Conservation (phyloP, 805 yeast genomes). For the Barnettozyma sucrosica region DNA sequence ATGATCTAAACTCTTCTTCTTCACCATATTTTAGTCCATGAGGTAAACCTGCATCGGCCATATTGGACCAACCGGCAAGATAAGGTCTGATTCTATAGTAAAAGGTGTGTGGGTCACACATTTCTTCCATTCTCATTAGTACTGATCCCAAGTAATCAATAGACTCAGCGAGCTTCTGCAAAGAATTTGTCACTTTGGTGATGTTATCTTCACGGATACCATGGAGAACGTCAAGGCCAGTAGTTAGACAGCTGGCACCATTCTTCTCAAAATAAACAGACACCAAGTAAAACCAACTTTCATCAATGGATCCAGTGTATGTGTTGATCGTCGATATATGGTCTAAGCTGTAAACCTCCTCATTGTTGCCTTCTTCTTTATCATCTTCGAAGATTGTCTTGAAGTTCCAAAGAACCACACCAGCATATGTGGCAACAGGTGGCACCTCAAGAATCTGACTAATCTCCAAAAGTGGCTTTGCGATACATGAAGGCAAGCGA, state of each 20-base stretch:
- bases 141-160: constrained; percentile 71
- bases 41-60: constrained; percentile 79
- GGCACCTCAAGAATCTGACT: constrained; percentile 65
- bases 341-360: constrained; percentile 43
- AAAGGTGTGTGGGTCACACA: constrained; percentile 92
- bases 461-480: constrained; percentile 62
- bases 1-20: constrained; percentile 47
- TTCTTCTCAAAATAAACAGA: constrained; percentile 79
- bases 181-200: constrained; percentile 34
- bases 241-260: constrained; percentile 65
- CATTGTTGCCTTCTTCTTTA: constrained; percentile 8
- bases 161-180: constrained; percentile 66
- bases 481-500: constrained; percentile 58
- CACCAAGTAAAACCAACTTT: constrained; percentile 88
- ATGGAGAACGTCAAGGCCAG: constrained; percentile 63
- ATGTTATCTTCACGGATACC: constrained; percentile 45
- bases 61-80: constrained; percentile 91
- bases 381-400: constrained; percentile 46
- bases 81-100: constrained; percentile 83
- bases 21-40: constrained; percentile 76
- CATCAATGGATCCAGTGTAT: constrained; percentile 87
- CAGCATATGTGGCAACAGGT: constrained; percentile 84
- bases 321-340: constrained; percentile 76
- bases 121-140: constrained; percentile 79
- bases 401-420: constrained; percentile 85